Base-by-base conservation (phyloP, 1,284 basidiomycete species). In the Trichosporon ovoides region DNA sequence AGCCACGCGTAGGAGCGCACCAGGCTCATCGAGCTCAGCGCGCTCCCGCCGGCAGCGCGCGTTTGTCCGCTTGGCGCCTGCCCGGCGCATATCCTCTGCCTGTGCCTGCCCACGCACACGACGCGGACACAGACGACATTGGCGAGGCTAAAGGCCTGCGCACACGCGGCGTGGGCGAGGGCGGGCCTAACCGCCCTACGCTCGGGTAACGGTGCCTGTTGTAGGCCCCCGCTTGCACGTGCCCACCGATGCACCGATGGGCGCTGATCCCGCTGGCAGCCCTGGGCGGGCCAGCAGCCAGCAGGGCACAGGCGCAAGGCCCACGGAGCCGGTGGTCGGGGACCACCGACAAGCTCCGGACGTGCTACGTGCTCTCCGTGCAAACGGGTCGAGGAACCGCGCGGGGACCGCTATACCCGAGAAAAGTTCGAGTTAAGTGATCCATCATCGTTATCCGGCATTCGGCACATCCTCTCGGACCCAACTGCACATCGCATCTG, bases 261-360 rank as follows among this genome's bases (percentile, higher is more conserved):
- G 28, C 28, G 28, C 28, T 31, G 28, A 31, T 31, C 28, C 28
- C 28, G 35, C 35, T 14, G 35, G 35, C 35, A 37, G 35, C 35
- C 35, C 16, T 37, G 13, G 16, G 35, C 35, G 35, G 35, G 35
- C 35, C 12, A 13, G 35, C 13, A 13, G 14, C 34, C 9, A 14
- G 34, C 34, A 35, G n/a, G n/a, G n/a, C n/a, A n/a, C n/a, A n/a
- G n/a, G n/a, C n/a, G n/a, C n/a, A n/a, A n/a, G n/a, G n/a, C n/a
- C n/a, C n/a, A n/a, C n/a, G n/a, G n/a, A n/a, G n/a, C n/a, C n/a
- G n/a, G n/a, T n/a, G 10, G 38, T 43, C 43, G 43, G 43, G 43
- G 24, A 48, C 43, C 43, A 48, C 43, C 43, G 43, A 48, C 43
- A 48, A 48, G 43, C 28, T 48, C 43, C 43, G 43, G 43, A 22